These are phyloP conservation scores for Modicella reniformis DNA, from an alignment of 371 early-diverging fungal genomes.

Conservation along the genomic window DNA sequence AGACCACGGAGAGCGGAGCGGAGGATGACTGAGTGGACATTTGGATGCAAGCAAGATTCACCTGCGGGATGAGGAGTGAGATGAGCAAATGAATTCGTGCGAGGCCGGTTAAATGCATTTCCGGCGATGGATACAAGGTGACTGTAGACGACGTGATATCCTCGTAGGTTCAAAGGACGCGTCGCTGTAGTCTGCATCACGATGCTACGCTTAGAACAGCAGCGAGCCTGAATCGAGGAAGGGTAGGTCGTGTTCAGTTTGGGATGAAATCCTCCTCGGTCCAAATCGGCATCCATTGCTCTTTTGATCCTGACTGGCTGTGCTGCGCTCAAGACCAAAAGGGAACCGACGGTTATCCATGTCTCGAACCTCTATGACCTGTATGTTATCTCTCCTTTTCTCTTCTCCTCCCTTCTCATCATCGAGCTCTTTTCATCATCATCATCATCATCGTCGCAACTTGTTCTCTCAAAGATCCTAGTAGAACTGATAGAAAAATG, in stretches of 20 bases:
- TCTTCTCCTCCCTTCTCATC: neutral
- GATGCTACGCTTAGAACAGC: neutral
- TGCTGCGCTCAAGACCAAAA: neutral
- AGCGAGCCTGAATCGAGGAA: neutral
- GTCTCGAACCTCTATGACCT: neutral
- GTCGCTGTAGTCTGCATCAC: neutral
- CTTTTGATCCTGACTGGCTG: too few species aligned
- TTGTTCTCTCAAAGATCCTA: neutral
- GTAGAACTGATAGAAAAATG: conserved; percentile 13
- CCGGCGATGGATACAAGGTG: too few species aligned
- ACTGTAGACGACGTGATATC: too few species aligned
- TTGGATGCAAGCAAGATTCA: too few species aligned
- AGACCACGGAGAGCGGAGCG: neutral
- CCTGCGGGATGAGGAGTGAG: neutral
- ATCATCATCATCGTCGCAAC: neutral
- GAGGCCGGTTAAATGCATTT: neutral
- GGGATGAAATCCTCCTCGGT: conserved; percentile 46
- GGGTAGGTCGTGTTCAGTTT: conserved; percentile 23
- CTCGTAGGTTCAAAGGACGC: neutral
- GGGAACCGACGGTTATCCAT: neutral
- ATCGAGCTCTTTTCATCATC: neutral
- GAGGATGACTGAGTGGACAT: conserved; percentile 25
- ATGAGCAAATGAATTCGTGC: neutral
- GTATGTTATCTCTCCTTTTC: neutral
- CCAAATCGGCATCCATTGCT: conserved; percentile 33